Percentiles rank a stretch among this genome's conserved stretches.
Evolutionary conservation across 495 filamentous ascomycete species (phyloP).

Genomic region (Trichoderma reesei): DNA sequence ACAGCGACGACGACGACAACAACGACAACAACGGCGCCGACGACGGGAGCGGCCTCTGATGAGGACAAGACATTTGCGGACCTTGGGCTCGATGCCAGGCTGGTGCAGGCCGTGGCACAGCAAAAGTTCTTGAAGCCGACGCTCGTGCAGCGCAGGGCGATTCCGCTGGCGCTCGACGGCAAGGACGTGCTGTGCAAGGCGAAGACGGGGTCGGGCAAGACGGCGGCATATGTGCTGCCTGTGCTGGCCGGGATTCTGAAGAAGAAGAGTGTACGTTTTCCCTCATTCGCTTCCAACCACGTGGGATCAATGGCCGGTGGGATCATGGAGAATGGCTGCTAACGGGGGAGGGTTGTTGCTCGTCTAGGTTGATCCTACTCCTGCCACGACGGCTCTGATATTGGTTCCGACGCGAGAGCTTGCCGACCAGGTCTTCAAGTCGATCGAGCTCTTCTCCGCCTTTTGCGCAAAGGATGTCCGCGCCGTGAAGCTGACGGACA

Average conservation of each 20-base stretch:
- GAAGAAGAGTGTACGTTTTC: constrained; percentile 59
- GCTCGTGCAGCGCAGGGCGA: constrained; percentile 72
- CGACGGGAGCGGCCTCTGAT: background rate
- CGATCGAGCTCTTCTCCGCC: constrained; percentile 56
- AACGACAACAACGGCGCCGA: constrained; percentile 7
- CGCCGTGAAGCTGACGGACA: constrained; percentile 75
- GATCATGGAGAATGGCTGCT: no score
- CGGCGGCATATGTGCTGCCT: constrained; percentile 91
- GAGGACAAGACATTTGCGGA: constrained; percentile 36
- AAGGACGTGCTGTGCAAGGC: constrained; percentile 85
- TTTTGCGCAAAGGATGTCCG: constrained; percentile 81
- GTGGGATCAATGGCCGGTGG: no score
- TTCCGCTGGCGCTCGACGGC: constrained; percentile 82
- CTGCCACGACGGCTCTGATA: constrained; percentile 56
- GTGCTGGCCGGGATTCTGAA: constrained; percentile 72
- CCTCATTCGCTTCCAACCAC: no score
- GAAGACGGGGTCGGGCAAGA: constrained; percentile 93
- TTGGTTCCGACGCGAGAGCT: constrained; percentile 92
- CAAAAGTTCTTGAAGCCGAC: constrained; percentile 80
- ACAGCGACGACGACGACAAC: constrained; percentile 1
- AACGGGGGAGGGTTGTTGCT: background rate
- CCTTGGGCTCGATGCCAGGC: constrained; percentile 69
- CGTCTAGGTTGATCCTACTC: constrained; percentile 25
- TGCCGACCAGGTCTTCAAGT: constrained; percentile 76
- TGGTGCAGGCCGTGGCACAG: constrained; percentile 77